Evolutionary conservation across 176 grass and related monocot genomes (phyloP), one percentile per base, ranked within the genome.

Genomic region (Oropetium thomaeum): DNA sequence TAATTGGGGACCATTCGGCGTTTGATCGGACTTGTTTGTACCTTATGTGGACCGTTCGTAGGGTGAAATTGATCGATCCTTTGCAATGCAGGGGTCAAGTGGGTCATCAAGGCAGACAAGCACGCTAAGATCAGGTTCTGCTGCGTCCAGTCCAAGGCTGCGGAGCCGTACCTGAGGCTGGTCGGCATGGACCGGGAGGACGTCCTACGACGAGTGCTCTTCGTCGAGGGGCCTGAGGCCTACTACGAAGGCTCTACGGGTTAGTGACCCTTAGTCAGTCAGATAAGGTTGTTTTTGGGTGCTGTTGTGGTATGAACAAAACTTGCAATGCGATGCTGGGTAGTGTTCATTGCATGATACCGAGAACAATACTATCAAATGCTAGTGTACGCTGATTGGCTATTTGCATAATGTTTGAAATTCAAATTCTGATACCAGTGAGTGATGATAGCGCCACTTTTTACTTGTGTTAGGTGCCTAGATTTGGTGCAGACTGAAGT

Each of bases 111-210:
- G 79, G 65, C 74, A 4, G 94, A 97, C 66, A 91, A 85, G 55
- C 80, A 93, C 58, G 73, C 85, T 69, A 97, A 97, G 90, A 97
- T 97, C 77, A 97, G 78, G 70, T 97, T 97, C 73, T 97, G 94
- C 48, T 91, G 94, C 89, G 44, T 97, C 74, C 94, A 97, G 73
- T 97, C 94, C 28, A 93, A 84, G 74, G 77, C 94, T 10, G 94
- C 94, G 20, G 90, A 97, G 65, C 94, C 90, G 23, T 97, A 97
- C 85, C 86, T 97, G 42, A 48, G 78, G 32, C 65, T 97, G 69
- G 67, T 90, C 9, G 88, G 88, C 61, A 76, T 93, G 79, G 83
- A 97, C 76, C 65, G 88, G 65, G 90, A 91, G 78, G 94, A 97
- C 47, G 94, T 93, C 13, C 73, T 89, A n/a, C 78, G 81, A 35